Conservation (phyloP, 176 grass and related monocot species). For the Zoysia japonica region DNA sequence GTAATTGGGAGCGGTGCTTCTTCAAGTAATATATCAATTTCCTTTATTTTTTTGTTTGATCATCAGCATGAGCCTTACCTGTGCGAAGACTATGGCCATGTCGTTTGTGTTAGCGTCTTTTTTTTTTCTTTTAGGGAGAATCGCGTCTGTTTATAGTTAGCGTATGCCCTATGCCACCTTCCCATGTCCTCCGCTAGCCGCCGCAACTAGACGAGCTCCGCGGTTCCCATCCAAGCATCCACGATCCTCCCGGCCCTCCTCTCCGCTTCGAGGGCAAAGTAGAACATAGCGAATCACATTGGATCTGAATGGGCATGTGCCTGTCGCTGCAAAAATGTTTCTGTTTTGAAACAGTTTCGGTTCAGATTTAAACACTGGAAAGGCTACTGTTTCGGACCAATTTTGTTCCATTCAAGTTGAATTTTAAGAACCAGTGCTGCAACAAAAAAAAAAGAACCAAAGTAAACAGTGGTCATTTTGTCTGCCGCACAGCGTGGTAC, state of each 20-base stretch:
- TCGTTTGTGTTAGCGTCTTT: neutral
- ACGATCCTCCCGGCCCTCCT: no score
- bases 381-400: conserved; percentile 7
- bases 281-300: neutral
- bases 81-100: neutral
- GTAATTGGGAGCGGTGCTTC: conserved; percentile 21
- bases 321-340: neutral
- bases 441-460: no score
- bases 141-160: neutral
- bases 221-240: no score
- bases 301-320: neutral
- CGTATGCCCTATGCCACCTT: neutral
- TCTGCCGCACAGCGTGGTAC: neutral
- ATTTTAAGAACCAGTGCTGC: neutral
- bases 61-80: neutral
- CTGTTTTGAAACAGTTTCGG: neutral
- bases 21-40: conserved; percentile 25
- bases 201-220: no score
- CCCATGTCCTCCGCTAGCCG: no score
- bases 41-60: neutral
- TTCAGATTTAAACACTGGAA: no score
- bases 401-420: conserved; percentile 17
- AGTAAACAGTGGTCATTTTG: neutral
- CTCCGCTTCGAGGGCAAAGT: neutral
- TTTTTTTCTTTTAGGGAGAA: no score